These are phyloP conservation scores for Kodamaea kakaduensis DNA, from an alignment of 805 yeast species.

Conservation along the genomic window DNA sequence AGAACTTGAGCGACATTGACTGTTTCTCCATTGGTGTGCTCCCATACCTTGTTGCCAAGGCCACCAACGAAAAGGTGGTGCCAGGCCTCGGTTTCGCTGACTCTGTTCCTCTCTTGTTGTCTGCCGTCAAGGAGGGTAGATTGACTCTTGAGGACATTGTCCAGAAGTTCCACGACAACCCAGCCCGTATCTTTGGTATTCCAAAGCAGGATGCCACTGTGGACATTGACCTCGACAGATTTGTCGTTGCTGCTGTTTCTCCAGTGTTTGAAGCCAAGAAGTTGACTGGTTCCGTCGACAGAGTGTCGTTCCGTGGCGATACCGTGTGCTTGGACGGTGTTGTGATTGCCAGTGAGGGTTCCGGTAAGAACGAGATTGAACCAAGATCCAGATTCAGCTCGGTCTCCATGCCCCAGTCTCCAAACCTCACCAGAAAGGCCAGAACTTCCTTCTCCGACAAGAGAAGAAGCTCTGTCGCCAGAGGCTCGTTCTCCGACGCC, in stretches of 20 bases:
- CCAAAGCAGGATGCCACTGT: slow-evolving; percentile 76
- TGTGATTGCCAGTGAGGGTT: slow-evolving; percentile 53
- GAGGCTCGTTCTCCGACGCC: slow-evolving; percentile 37
- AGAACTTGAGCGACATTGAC: slow-evolving; percentile 65
- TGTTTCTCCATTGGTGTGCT: slow-evolving; percentile 81
- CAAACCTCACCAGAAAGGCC: slow-evolving; percentile 30
- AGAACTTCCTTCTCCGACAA: slow-evolving; percentile 30
- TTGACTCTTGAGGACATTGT: slow-evolving; percentile 71
- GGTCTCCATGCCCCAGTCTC: slow-evolving; percentile 24
- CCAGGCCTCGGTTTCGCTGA: slow-evolving; percentile 80
- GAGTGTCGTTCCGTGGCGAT: slow-evolving; percentile 75
- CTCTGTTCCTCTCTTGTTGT: slow-evolving; percentile 73
- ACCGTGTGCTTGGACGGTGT: slow-evolving; percentile 85
- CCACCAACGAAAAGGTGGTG: slow-evolving; percentile 53
- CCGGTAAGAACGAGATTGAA: slow-evolving; percentile 53
- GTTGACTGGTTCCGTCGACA: slow-evolving; percentile 79
- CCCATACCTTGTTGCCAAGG: slow-evolving; percentile 69
- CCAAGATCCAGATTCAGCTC: slow-evolving; percentile 44
- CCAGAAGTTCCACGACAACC: slow-evolving; percentile 72
- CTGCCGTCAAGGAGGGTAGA: slow-evolving; percentile 72
- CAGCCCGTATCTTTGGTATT: slow-evolving; percentile 75
- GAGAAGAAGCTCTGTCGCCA: slow-evolving; percentile 25
- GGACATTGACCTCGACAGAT: slow-evolving; percentile 80
- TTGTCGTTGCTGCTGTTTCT: slow-evolving; percentile 32
- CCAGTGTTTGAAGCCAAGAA: slow-evolving; percentile 41